phyloP scores from a whole-genome alignment of 306 rosid genomes.

The Inga laurina region DNA sequence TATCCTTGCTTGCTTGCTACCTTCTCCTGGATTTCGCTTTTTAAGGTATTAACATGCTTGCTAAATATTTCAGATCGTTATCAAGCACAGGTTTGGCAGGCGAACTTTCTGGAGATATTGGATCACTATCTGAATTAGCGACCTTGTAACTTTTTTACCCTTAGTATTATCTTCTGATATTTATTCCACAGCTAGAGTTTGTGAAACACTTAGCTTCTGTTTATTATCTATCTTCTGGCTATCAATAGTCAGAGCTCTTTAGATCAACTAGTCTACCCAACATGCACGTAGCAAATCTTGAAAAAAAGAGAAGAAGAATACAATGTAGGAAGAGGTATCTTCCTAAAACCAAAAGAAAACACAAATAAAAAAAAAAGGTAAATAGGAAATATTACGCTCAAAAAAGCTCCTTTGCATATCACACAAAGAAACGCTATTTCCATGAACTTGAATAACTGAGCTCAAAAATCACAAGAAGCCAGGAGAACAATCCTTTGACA shows the following conservation, averaged over 20 bases:
- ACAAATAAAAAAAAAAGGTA: not conserved
- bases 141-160: slow-evolving; percentile 40
- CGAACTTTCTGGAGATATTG: slow-evolving; percentile 49
- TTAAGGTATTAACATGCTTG: slow-evolving; percentile 10
- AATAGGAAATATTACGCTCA: not conserved
- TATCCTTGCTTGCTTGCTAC: slow-evolving; percentile 3
- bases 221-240: not conserved
- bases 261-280: not conserved
- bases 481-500: not conserved
- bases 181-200: not conserved
- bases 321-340: not conserved
- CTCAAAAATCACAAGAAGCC: not conserved
- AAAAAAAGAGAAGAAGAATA: not conserved
- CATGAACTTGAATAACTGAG: not conserved
- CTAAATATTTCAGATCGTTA: slow-evolving; percentile 37
- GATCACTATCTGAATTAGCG: slow-evolving; percentile 41
- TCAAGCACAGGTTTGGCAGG: slow-evolving; percentile 44
- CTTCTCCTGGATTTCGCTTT: slow-evolving; percentile 4
- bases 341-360: not conserved
- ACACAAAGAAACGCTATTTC: not conserved
- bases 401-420: not conserved
- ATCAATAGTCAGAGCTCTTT: not conserved
- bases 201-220: not conserved
- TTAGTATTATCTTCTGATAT: not conserved
- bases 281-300: not conserved